Percentiles rank a stretch among this genome's conserved stretches.
Conservation (phyloP, 2,329 filamentous ascomycete species). For the Boeremia exigua region DNA sequence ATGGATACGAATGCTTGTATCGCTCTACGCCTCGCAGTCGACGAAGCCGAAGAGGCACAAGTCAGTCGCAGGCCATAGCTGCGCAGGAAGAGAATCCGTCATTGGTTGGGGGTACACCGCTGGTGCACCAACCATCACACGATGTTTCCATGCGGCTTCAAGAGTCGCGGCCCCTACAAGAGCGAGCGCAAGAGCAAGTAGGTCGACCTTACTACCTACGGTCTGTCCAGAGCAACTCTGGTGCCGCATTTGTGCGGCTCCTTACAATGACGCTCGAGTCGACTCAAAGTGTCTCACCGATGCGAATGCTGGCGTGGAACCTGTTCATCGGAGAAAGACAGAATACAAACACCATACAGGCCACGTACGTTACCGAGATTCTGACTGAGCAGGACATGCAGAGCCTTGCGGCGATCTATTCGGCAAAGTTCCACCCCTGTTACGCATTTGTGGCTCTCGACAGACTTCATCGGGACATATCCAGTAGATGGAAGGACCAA, state of each 20-base stretch:
- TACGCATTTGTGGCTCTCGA: slow-evolving; percentile 1
- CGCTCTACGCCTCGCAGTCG: slow-evolving; percentile 2
- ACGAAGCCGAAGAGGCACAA: background rate
- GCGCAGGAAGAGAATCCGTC: background rate
- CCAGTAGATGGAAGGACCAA: background rate
- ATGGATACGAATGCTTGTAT: slow-evolving; percentile 8
- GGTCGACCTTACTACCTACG: background rate
- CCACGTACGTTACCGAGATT: background rate
- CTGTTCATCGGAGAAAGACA: slow-evolving; percentile 2
- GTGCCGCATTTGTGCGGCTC: slow-evolving; percentile 6
- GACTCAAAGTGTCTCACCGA: background rate
- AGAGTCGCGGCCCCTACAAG: background rate
- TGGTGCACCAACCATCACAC: background rate
- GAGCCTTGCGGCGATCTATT: background rate
- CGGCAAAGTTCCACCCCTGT: slow-evolving; percentile 3
- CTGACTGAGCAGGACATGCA: background rate
- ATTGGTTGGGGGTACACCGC: background rate
- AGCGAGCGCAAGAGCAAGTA: background rate
- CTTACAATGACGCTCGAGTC: slow-evolving; percentile 1
- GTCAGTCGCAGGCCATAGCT: background rate
- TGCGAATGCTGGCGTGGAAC: slow-evolving; percentile 10
- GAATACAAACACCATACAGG: background rate
- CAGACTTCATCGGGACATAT: background rate
- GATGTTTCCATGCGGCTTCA: background rate
- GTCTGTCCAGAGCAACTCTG: slow-evolving; percentile 1